Evolutionary conservation across 805 yeast species (phyloP).

Genomic region (Hanseniaspora valbyensis): DNA sequence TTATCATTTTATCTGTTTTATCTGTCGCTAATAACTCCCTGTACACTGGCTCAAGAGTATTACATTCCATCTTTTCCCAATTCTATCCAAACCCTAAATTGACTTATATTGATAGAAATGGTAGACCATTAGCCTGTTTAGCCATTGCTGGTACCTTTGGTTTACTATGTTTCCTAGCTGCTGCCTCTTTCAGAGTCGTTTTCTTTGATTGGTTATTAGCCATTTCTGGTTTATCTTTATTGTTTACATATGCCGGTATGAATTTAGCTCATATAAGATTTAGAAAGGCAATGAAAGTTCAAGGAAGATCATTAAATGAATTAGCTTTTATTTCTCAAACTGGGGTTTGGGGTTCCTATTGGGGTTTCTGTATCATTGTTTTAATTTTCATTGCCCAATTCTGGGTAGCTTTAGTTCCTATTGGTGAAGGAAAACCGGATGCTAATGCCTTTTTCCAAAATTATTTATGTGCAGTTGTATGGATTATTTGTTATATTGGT

Average conservation of each 20-base stretch:
- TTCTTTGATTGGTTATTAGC: conserved; percentile 58
- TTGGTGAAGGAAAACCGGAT: conserved; percentile 30
- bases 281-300: conserved; percentile 46
- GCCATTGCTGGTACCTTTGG: conserved; percentile 43
- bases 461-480: conserved; percentile 40
- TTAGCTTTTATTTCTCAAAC: conserved; percentile 43
- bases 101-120: conserved; percentile 46
- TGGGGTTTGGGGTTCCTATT: conserved; percentile 45
- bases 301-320: conserved; percentile 41
- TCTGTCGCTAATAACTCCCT: conserved; percentile 75
- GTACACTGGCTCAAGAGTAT: conserved; percentile 64
- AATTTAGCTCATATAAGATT: conserved; percentile 48
- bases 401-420: conserved; percentile 66
- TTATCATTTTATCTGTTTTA: conserved; percentile 64
- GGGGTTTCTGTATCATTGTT: conserved; percentile 39
- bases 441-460: conserved; percentile 40
- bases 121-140: conserved; percentile 53
- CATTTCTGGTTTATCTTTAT: conserved; percentile 49
- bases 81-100: conserved; percentile 37
- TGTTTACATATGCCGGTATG: conserved; percentile 53
- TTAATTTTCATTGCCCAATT: conserved; percentile 49
- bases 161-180: conserved; percentile 55
- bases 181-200: conserved; percentile 44
- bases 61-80: conserved; percentile 32
- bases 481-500: conserved; percentile 36